Conservation (phyloP, 495 filamentous ascomycete genomes). For the Platismatia glauca region DNA sequence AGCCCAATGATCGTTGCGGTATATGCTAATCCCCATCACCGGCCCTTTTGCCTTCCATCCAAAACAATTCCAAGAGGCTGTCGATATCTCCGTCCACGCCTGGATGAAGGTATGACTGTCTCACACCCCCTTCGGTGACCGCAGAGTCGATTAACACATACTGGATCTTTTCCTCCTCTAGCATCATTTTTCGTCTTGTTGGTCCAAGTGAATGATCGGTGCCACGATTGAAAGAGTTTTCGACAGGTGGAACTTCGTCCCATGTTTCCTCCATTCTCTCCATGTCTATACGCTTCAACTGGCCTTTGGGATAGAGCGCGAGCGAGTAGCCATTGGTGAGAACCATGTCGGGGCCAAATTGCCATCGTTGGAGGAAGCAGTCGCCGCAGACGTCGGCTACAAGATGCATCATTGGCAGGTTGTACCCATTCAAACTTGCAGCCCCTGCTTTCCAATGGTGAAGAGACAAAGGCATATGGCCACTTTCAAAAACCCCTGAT, state of each 20-base stretch:
- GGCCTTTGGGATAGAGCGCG: conserved; percentile 43
- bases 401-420: conserved; percentile 51
- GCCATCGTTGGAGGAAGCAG: conserved; percentile 54
- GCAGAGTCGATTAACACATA: conserved; percentile 17
- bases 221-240: conserved; percentile 18
- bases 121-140: conserved; percentile 15
- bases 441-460: conserved; percentile 58
- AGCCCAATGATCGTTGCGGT: neutral
- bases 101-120: conserved; percentile 20
- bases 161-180: conserved; percentile 22
- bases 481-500: conserved; percentile 56
- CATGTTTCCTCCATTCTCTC: conserved; percentile 54
- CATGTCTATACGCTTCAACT: conserved; percentile 43
- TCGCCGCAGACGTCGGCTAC: conserved; percentile 49
- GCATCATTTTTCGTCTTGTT: conserved; percentile 12
- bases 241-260: conserved; percentile 33
- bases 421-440: conserved; percentile 39
- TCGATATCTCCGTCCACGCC: conserved; percentile 17
- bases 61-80: conserved; percentile 22
- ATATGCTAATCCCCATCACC: neutral
- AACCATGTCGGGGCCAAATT: conserved; percentile 49
- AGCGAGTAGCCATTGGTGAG: conserved; percentile 57
- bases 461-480: conserved; percentile 46
- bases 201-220: conserved; percentile 22
- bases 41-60: conserved; percentile 16